Base-by-base conservation (phyloP, 805 yeast species). In the Nakazawaea molendinolei region DNA sequence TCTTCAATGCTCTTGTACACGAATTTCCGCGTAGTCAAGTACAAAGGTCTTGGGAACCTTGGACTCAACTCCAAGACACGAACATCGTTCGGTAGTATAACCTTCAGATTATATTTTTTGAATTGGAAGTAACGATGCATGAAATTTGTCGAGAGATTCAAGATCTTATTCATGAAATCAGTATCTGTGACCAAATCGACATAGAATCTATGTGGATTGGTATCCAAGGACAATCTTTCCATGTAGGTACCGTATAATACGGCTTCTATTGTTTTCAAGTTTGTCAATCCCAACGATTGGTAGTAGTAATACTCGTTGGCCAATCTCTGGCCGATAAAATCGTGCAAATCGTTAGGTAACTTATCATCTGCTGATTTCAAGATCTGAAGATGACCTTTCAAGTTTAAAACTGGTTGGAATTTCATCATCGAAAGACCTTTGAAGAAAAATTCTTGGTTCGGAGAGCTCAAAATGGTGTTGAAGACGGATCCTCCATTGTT, bases 271-370 rank as follows among this genome's bases (percentile, higher is more conserved):
- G 85, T 55, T 39, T 76, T 77, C 5, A 79, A 60, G 6, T 79
- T 73, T 9, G 82, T 61, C 17, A 89, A 53, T 1, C 97, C 97
- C 40, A 82, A 56, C 1, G 94, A 80, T 51, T 76, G 76, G 56
- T 86, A 92, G 53, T 80, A 87, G 50, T 75, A 80, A 28, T 82
- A 67, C 58, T 89, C 97, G 36, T 86, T 83, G 2, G 97, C 94
- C 34, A 92, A 64, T 51, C 89, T 74, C 55, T 83, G 86, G 8
- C 94, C 86, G 33, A 92, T 69, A 31, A 87, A 72, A 31, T 79
- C 87, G 53, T 85, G 92, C 9, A 85, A 63, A 55, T 87, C 95
- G 42, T 75, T 73, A 3, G 97, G 97, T 31, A 81, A 60, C 36
- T 61, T 61, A 25, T 44, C 49, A 5, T 25, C 6, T 17, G 25